Base-by-base conservation (phyloP, 768 basidiomycete species). In the Leucogyrophana mollusca region DNA sequence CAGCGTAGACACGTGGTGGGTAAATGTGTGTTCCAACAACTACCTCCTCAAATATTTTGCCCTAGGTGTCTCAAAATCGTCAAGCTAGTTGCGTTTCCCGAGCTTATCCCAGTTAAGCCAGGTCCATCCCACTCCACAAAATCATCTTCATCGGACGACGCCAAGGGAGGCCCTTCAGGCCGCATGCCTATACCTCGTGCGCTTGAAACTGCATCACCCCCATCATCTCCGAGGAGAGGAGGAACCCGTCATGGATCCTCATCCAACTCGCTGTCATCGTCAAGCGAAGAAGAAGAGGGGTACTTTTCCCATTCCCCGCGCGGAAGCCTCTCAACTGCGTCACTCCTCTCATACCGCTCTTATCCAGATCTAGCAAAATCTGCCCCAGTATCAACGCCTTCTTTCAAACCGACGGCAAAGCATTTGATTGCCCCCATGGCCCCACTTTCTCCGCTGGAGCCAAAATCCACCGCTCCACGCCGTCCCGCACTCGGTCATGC, bases 81-180 rank as follows among this genome's bases (percentile, higher is more conserved):
- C 50, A 87, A 88, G 65, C 73, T 89, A 11, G 73, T 90, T 32
- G 85, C 87, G 5, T 89, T 80, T 60, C 85, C 86, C 0, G 86
- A 88, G 49, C 73, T 89, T 43, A 82, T 86, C 23, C 71, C 74
- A n/a, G 40, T 52, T 1, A 59, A 43, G n/a, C 33, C 58, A 1
- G 46, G 38, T 27, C 43, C 42, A 38, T 47, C 45, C 24, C 48
- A 6, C 35, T 16, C 35, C 35, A 37, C 7, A 37, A 30, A 30
- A 30, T 30, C 27, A 30, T 30, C 27, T 30, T 30, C 27, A 30
- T 30, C 27, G 27, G 27, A 30, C 13, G 27, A 30, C 13, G 6
- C 27, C 7, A 6, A 13, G 27, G 27, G 27, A 13, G 7, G 13
- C 13, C 27, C 27, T 30, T 30, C 27, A 30, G 27, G 27, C 13